These are phyloP conservation scores for Diaporthe sp. DNA, from an alignment of 2,329 filamentous ascomycete species.

Conservation along the genomic window DNA sequence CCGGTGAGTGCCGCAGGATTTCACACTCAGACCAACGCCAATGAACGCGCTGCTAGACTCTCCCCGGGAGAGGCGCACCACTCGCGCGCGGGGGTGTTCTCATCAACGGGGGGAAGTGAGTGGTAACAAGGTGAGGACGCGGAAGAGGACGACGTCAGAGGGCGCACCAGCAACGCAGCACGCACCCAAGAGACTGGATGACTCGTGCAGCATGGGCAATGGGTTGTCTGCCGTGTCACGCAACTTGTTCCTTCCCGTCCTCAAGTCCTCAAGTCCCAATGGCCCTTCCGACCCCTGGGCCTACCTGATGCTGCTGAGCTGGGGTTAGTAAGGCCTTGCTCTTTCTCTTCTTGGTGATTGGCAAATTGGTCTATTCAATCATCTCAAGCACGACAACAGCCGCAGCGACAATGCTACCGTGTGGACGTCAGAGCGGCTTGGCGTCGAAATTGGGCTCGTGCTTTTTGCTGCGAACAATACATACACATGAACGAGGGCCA, in stretches of 20 bases:
- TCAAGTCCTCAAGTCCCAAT: not conserved
- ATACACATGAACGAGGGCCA: not conserved
- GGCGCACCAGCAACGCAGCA: not conserved
- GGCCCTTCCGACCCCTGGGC: not conserved
- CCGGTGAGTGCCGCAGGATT: constrained; percentile 7
- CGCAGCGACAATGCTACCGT: constrained; percentile 4
- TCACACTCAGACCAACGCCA: not conserved
- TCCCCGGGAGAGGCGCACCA: not conserved
- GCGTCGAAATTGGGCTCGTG: not conserved
- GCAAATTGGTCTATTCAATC: not conserved
- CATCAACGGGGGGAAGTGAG: not conserved
- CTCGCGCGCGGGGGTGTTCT: not conserved
- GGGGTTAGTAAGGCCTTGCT: not conserved
- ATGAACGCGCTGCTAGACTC: not conserved
- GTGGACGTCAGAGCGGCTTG: constrained; percentile 18
- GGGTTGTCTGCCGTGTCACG: constrained; percentile 13
- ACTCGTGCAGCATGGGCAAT: constrained; percentile 18
- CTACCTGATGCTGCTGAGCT: not conserved
- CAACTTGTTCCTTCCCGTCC: not conserved
- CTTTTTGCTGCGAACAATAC: not conserved
- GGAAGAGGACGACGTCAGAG: constrained; percentile 7
- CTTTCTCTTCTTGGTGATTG: not conserved
- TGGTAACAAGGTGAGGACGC: not conserved
- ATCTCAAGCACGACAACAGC: not conserved
- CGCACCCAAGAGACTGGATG: constrained; percentile 20